Evolutionary conservation across 2,329 filamentous ascomycete species (phyloP), one percentile per base, ranked within the genome.

Genomic region (Aspergillus aculeatinus): DNA sequence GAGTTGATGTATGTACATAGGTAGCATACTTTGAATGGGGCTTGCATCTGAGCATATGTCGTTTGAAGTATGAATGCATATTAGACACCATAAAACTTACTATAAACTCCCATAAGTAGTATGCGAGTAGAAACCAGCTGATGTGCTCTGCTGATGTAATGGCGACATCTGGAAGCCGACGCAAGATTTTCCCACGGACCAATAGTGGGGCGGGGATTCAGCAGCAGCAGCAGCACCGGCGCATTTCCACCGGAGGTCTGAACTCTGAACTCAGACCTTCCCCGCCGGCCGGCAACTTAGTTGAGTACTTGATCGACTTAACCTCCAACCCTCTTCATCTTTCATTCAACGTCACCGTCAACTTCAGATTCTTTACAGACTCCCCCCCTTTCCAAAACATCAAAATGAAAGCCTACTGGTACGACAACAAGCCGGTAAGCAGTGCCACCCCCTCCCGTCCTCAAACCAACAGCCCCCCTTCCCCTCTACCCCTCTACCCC

Each of bases 381-480:
- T 3, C 10, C 53, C 10, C 12, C n/a, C 55, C 21, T 3, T n/a
- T 10, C 14, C 16, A 19, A 52, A 63, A 48, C n/a, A 23, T 50
- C 68, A 83, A 65, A 58, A 90, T 90, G 87, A 87, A 82, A 73
- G 87, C 87, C 64, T 90, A 89, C 78, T 89, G 85, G 84, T 89
- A 82, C 75, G 87, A 90, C 74, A 89, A 89, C 75, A 75, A 82
- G 65, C 80, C 82, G 56, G 86, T 88, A 82, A 59, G 77, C 33
- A 35, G 31, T 12, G 31, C 31, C 7, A 33, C 0, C 31, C 5
- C 3, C 31, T 9, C 31, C 12, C 31, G 12, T 23, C 23, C 23
- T 23, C 4, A 23, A 23, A 23, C 23, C 23, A 35, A 12, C 33
- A 35, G 14, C 61, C 11, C 55, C 4, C 49, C 31, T 55, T 2